A percentile compares a stretch with the other conserved stretches of the same genome.
These are phyloP conservation scores for Aureobasidium namibiae DNA, from an alignment of 2,329 filamentous ascomycete species.

Conservation along the genomic window DNA sequence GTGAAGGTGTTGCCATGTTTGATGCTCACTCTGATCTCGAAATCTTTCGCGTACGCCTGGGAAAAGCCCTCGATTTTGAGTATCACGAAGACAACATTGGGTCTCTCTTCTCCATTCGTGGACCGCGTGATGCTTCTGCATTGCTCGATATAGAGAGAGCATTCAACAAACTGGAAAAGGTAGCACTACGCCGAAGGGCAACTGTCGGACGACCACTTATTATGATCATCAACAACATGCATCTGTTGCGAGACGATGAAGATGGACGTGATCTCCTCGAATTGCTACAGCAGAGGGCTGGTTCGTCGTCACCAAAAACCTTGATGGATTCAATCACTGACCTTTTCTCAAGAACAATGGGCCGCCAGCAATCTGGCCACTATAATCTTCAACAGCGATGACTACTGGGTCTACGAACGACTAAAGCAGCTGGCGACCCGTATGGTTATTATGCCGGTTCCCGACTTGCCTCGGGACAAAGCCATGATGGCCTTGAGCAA, in stretches of 20 bases:
- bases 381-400: constrained; percentile 89
- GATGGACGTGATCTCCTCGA: constrained; percentile 91
- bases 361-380: constrained; percentile 86
- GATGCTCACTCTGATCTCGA: constrained; percentile 93
- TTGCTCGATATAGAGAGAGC: constrained; percentile 92
- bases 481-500: constrained; percentile 68
- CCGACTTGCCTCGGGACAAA: constrained; percentile 69
- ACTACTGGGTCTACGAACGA: constrained; percentile 97
- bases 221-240: constrained; percentile 90
- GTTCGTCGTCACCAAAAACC: not conserved
- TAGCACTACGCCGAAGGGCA: constrained; percentile 65
- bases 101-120: constrained; percentile 87
- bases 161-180: constrained; percentile 96
- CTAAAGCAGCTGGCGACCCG: constrained; percentile 86
- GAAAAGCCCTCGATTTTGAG: constrained; percentile 91
- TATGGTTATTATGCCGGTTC: constrained; percentile 86
- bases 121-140: constrained; percentile 84
- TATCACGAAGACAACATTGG: constrained; percentile 98
- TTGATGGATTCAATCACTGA: not conserved
- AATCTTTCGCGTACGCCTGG: constrained; percentile 86
- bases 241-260: constrained; percentile 83
- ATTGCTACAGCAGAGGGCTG: constrained; percentile 82
- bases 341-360: constrained; percentile 66
- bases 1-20: constrained; percentile 86
- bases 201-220: constrained; percentile 62